Conservation (phyloP, 306 rosid genomes). For the Medicago ruthenica region DNA sequence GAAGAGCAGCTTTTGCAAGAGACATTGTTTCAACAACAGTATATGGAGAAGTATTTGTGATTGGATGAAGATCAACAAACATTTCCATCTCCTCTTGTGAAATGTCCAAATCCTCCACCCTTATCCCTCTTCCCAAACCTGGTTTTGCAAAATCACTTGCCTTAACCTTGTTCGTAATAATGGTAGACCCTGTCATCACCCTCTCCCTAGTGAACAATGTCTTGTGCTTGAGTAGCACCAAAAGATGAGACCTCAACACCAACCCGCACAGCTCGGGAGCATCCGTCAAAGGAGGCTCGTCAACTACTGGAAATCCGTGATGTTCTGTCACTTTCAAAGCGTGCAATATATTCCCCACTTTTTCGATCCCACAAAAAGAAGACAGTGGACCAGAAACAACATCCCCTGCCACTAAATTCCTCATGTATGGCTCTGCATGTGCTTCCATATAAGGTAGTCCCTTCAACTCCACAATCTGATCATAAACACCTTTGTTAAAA, state of each 20-base stretch:
- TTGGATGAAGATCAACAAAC: constrained; percentile 80
- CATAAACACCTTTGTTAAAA: constrained; percentile 79
- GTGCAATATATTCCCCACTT: constrained; percentile 63
- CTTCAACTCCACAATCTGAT: constrained; percentile 73
- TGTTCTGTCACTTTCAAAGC: constrained; percentile 57
- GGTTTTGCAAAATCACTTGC: constrained; percentile 77
- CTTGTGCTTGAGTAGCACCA: constrained; percentile 68
- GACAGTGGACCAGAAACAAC: constrained; percentile 79
- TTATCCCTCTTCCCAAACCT: constrained; percentile 73
- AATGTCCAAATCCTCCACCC: constrained; percentile 63
- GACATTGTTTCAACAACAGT: constrained; percentile 81
- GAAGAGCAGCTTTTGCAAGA: constrained; percentile 74
- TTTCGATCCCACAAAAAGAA: constrained; percentile 71
- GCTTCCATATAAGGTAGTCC: constrained; percentile 81
- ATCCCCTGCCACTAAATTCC: constrained; percentile 66
- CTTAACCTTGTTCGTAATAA: constrained; percentile 47
- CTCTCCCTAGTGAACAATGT: constrained; percentile 50
- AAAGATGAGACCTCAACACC: constrained; percentile 77
- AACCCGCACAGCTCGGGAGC: constrained; percentile 73
- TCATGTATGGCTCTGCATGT: constrained; percentile 84
- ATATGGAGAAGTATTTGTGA: constrained; percentile 67
- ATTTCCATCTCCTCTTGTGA: constrained; percentile 69
- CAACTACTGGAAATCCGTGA: constrained; percentile 80
- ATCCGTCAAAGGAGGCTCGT: constrained; percentile 67
- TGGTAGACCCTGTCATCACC: constrained; percentile 44